These are phyloP conservation scores for Lodderomyces theae DNA, from an alignment of 1,139 yeast genomes.

Conservation along the genomic window DNA sequence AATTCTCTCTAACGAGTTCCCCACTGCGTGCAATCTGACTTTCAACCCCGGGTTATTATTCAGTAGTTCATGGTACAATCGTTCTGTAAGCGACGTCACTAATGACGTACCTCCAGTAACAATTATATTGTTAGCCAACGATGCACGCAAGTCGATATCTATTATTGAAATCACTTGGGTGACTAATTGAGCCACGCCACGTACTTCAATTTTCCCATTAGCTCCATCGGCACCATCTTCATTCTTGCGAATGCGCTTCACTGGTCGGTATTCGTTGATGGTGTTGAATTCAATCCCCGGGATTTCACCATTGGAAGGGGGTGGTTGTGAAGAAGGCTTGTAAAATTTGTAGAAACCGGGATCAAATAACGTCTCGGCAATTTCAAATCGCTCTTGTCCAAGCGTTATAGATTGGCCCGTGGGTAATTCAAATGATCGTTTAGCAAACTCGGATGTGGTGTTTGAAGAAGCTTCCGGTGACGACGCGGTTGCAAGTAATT, in stretches of 20 bases:
- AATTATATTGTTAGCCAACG: slow-evolving; percentile 87
- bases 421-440: slow-evolving; percentile 77
- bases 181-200: slow-evolving; percentile 70
- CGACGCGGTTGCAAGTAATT: slow-evolving; percentile 1
- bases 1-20: slow-evolving; percentile 78
- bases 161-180: slow-evolving; percentile 65
- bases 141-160: slow-evolving; percentile 89
- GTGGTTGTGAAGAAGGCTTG: slow-evolving; percentile 21
- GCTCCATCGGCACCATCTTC: slow-evolving; percentile 18
- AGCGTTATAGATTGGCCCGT: slow-evolving; percentile 49
- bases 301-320: slow-evolving; percentile 38
- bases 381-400: slow-evolving; percentile 56
- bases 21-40: slow-evolving; percentile 83
- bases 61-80: slow-evolving; percentile 72
- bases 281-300: slow-evolving; percentile 24
- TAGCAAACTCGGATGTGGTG: slow-evolving; percentile 8
- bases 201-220: slow-evolving; percentile 21
- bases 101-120: slow-evolving; percentile 88
- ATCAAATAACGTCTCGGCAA: slow-evolving; percentile 75
- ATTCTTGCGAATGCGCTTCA: slow-evolving; percentile 56
- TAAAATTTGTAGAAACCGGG: slow-evolving; percentile 48
- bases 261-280: slow-evolving; percentile 66
- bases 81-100: slow-evolving; percentile 83
- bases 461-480: background rate
- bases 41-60: slow-evolving; percentile 85